Base-by-base conservation (phyloP, 2,329 filamentous ascomycete genomes). In the Fusarium tupiense region DNA sequence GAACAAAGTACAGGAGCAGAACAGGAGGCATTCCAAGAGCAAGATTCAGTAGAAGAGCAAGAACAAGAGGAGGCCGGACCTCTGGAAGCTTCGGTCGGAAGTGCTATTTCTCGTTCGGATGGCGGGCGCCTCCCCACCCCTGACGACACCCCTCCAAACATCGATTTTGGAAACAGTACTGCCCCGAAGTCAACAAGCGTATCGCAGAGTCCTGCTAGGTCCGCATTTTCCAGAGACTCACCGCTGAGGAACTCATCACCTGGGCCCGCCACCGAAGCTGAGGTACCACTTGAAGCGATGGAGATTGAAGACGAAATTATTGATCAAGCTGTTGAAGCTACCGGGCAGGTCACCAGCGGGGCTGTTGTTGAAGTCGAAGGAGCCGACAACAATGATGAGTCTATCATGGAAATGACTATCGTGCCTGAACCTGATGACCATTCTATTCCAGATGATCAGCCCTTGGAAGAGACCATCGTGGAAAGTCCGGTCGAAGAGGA, bases 101-200 rank as follows among this genome's bases (percentile, higher is more conserved):
- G 75, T 72, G 73, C 69, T 62, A 77, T 79, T 71, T 83, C 81
- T 75, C 83, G 76, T 76, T 83, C 81, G 69, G 84, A 83, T 46
- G 81, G 83, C 33, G 85, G 81, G 57, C 86, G 86, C 69, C 81
- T 89, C 70, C 86, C 87, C 68, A 89, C 87, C 46, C 88, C 88
- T 61, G 88, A 89, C 71, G 84, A 88, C 72, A 89, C 85, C 61
- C 85, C 85, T 22, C 84, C 85, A 4, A 83, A 85, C 29, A 65
- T 76, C 22, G 78, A 80, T 29, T 47, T 59, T 47, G 75, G 78
- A 40, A 61, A 65, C 13, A 72, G 74, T 22, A 74, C 74, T 41
- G 56, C 60, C 6, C 75, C 63, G 19, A 81, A 79, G 57, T 72
- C 75, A 24, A 63, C 52, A 26, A 64, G 60, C 33, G 40, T 44